Conservation (phyloP, 2,329 filamentous ascomycete genomes). For the Alternaria sp. region DNA sequence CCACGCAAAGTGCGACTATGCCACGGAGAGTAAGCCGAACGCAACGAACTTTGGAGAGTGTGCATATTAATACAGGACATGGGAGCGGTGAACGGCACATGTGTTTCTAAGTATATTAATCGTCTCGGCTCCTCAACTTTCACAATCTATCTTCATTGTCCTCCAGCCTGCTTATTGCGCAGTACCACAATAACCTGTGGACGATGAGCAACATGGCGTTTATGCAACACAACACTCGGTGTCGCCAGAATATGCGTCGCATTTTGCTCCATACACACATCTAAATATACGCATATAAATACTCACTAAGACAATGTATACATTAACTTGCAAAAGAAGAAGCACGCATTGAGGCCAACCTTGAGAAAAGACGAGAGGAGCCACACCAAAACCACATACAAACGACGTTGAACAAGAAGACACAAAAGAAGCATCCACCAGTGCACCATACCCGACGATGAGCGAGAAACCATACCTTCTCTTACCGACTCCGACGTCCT, state of each 20-base stretch:
- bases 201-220: too few relatives aligned
- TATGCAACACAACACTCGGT: not conserved
- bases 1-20: not conserved
- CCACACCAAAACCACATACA: not conserved
- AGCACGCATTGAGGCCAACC: not conserved
- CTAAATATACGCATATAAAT: too few relatives aligned
- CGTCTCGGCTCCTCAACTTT: not conserved
- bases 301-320: not conserved
- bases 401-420: not conserved
- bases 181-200: not conserved
- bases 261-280: not conserved
- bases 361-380: not conserved
- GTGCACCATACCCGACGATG: not conserved
- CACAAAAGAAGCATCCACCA: not conserved
- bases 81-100: not conserved
- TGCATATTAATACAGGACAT: fast-evolving
- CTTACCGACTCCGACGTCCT: not conserved
- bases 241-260: not conserved
- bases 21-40: not conserved
- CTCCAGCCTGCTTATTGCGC: not conserved
- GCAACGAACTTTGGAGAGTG: not conserved
- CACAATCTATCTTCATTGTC: not conserved
- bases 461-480: not conserved
- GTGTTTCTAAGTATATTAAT: not conserved
- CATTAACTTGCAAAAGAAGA: not conserved